phyloP scores from a whole-genome alignment of 2,329 filamentous ascomycete genomes.

The Colletotrichum cereale region DNA sequence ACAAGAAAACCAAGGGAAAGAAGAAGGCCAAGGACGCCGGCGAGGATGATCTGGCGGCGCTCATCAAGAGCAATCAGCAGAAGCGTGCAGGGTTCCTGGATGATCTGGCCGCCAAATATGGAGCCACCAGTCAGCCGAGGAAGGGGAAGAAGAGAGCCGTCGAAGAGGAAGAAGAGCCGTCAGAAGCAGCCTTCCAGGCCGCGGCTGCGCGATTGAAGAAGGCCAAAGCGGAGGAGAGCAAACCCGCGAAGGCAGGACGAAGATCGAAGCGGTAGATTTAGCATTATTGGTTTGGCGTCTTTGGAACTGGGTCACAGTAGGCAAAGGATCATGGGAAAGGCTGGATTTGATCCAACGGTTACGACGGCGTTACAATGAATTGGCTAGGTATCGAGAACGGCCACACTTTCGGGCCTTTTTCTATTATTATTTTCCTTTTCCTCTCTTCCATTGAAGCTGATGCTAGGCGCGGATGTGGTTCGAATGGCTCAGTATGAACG shows the following conservation, averaged over 20 bases:
- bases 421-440: background rate
- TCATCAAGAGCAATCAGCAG: conserved; percentile 81
- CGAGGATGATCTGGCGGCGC: conserved; percentile 72
- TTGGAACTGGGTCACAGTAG: conserved; percentile 2
- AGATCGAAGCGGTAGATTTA: conserved; percentile 23
- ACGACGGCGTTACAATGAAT: background rate
- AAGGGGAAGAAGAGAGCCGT: conserved; percentile 67
- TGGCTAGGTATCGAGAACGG: background rate
- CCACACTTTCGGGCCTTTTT: background rate
- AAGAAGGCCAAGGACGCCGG: conserved; percentile 57
- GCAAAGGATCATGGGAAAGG: conserved; percentile 19
- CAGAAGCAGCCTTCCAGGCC: conserved; percentile 71
- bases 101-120: conserved; percentile 82
- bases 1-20: conserved; percentile 55
- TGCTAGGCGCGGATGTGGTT: too few species aligned
- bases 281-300: conserved; percentile 26
- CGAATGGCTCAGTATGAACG: too few species aligned
- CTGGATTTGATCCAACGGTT: conserved; percentile 7
- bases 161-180: conserved; percentile 71
- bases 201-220: conserved; percentile 64
- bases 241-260: conserved; percentile 18
- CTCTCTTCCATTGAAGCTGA: background rate
- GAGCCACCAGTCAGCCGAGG: conserved; percentile 58
- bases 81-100: conserved; percentile 76
- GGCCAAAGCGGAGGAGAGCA: conserved; percentile 45